phyloP scores from a whole-genome alignment of 257 asterid genomes.

The Rhazya stricta region DNA sequence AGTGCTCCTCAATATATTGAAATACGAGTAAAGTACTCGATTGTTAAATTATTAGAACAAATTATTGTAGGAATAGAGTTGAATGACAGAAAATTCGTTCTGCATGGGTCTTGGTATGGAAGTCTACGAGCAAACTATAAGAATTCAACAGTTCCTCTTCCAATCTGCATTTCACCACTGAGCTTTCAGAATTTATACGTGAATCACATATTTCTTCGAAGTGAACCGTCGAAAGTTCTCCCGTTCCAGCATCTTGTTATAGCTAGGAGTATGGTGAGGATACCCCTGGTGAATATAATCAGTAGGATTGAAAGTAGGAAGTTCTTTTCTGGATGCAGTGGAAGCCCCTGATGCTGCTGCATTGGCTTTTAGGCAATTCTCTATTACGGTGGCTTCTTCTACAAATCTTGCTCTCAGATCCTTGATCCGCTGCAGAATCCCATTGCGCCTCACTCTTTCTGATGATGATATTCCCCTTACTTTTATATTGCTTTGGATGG shows the following conservation, averaged over 20 bases:
- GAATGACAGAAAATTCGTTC: neutral
- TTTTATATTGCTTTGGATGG: conserved; percentile 12
- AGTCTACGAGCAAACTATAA: neutral
- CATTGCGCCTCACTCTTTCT: conserved; percentile 18
- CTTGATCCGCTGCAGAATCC: conserved; percentile 27
- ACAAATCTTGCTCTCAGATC: conserved; percentile 42
- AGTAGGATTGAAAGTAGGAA: conserved; percentile 50
- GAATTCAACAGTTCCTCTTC: neutral
- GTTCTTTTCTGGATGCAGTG: conserved; percentile 25
- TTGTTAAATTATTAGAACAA: neutral
- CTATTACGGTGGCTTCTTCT: conserved; percentile 49
- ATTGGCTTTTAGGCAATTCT: conserved; percentile 48
- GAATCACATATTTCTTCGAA: conserved; percentile 6
- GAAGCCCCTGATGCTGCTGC: conserved; percentile 28
- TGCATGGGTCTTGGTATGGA: neutral
- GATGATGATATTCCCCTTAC: conserved; percentile 14
- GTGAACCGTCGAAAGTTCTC: neutral
- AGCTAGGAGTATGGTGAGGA: conserved; percentile 33
- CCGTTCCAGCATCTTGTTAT: conserved; percentile 18
- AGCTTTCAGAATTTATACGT: neutral
- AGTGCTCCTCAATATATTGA: neutral
- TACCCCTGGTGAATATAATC: conserved; percentile 45
- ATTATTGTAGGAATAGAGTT: neutral
- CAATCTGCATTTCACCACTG: neutral
- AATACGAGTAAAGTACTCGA: neutral